Percentiles rank a stretch among this genome's conserved stretches.
Conservation (phyloP, 2,329 filamentous ascomycete species). For the Atkinsonella hypoxylon region DNA sequence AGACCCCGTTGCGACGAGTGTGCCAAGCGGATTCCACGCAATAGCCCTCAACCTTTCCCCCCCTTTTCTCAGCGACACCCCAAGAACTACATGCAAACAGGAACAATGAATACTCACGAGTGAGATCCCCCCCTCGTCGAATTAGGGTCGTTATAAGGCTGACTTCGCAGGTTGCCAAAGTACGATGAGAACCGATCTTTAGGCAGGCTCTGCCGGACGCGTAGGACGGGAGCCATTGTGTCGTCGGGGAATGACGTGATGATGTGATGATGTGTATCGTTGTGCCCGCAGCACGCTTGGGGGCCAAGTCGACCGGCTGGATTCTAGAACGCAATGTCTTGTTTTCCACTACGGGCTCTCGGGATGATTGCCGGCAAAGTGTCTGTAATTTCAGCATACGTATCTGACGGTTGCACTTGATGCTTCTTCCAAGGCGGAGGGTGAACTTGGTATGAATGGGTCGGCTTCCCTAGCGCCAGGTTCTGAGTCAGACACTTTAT, state of each 20-base stretch:
- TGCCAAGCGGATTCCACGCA: constrained; percentile 80
- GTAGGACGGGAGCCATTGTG: constrained; percentile 29
- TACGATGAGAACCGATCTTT: constrained; percentile 58
- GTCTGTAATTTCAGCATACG: no score
- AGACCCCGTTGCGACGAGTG: constrained; percentile 71
- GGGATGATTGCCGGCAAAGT: not conserved
- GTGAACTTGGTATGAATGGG: no score
- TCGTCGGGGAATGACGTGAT: not conserved
- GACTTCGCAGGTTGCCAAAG: constrained; percentile 57
- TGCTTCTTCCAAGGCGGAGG: no score
- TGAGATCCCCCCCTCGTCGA: constrained; percentile 42
- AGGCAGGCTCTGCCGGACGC: constrained; percentile 42
- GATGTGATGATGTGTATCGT: no score
- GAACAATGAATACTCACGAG: constrained; percentile 32
- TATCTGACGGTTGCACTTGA: no score
- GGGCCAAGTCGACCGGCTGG: no score
- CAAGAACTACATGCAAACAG: constrained; percentile 7
- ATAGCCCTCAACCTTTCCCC: constrained; percentile 59
- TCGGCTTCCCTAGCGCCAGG: no score
- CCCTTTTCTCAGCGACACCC: not conserved
- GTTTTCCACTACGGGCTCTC: not conserved
- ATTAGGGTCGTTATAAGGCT: constrained; percentile 55
- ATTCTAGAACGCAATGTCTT: no score
- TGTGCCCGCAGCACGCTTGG: no score
- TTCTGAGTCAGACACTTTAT: no score